Evolutionary conservation across 805 yeast genomes (phyloP), one percentile per base, ranked within the genome.

Genomic region (Starmerella vitae): DNA sequence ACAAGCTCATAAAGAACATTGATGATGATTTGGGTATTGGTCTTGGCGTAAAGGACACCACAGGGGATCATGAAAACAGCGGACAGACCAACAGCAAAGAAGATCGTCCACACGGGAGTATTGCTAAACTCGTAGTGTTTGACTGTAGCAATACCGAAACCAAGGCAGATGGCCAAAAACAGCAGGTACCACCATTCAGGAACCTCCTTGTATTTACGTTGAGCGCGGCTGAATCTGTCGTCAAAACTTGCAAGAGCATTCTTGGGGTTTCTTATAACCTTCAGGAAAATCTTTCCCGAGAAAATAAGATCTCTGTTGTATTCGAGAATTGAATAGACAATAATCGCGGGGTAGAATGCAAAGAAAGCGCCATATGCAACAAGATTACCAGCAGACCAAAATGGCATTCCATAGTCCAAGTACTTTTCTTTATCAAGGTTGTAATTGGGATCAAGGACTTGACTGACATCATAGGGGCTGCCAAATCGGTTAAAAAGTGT

Each of bases 161-260:
- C 51, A 1, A 72, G 53, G 26, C 76, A 66, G 2, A 60, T 44
- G 17, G 66, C 39, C 24, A 74, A 53, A 13, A 62, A 44, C 48
- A 6, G 76, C 68, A 34, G 69, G 30, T 69, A 78, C 82, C 84
- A 76, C 75, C 76, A 73, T 46, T 74, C 79, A 1, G 91, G 91
- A 18, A 75, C 82, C 47, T 78, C 84, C 28, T 67, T 67, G 48
- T 70, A 69, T 25, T 48, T 45, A 9, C 67, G 47, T 77, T 75
- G 75, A 68, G 74, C 73, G 34, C 61, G 61, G 42, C 76, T 66
- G 49, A 72, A 77, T 2, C 78, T 72, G 48, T 76, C 81, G 17
- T 66, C 51, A 47, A 50, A 60, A 12, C 47, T 49, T 32, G 37
- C 54, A 14, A 58, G 48, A 24, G 64, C 36, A 10, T 65, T 48